Conservation (phyloP, 495 filamentous ascomycete genomes). For the Hypoxylon cercidicola region DNA sequence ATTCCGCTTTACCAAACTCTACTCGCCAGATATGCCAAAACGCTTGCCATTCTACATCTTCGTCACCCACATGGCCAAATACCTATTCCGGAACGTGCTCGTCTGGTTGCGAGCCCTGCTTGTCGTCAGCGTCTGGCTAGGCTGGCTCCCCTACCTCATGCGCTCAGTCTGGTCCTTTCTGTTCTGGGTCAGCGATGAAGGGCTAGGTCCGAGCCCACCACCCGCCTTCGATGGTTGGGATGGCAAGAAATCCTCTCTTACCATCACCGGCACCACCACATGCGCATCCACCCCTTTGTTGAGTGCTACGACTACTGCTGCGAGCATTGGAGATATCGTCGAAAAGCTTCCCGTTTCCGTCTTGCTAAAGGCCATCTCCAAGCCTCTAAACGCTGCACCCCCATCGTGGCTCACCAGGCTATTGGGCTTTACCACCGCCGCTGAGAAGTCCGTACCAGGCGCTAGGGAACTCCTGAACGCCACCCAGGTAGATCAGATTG, state of each 20-base stretch:
- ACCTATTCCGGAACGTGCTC: conserved; percentile 73
- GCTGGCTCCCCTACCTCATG: conserved; percentile 89
- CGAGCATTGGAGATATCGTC: conserved; percentile 45
- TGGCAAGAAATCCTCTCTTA: conserved; percentile 26
- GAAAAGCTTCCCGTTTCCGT: conserved; percentile 45
- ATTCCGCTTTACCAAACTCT: conserved; percentile 97
- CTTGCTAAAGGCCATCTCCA: conserved; percentile 44
- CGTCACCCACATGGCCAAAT: conserved; percentile 75
- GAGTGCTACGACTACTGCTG: conserved; percentile 48
- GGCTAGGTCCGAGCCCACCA: conserved; percentile 65
- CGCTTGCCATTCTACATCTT: conserved; percentile 83
- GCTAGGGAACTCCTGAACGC: conserved; percentile 31
- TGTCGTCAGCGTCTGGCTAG: conserved; percentile 88
- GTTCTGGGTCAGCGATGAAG: conserved; percentile 96
- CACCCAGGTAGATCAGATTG: conserved; percentile 25
- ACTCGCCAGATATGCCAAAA: conserved; percentile 90
- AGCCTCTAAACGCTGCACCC: conserved; percentile 42
- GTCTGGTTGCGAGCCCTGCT: conserved; percentile 81
- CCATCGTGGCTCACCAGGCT: conserved; percentile 42
- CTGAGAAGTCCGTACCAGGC: conserved; percentile 19
- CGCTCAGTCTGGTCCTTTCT: conserved; percentile 88
- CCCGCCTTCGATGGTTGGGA: conserved; percentile 40
- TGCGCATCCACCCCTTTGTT: conserved; percentile 60
- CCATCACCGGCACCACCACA: conserved; percentile 41
- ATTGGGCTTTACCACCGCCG: conserved; percentile 28